Conservation (phyloP, 2,329 filamentous ascomycete genomes). For the Aaosphaeria arxii region DNA sequence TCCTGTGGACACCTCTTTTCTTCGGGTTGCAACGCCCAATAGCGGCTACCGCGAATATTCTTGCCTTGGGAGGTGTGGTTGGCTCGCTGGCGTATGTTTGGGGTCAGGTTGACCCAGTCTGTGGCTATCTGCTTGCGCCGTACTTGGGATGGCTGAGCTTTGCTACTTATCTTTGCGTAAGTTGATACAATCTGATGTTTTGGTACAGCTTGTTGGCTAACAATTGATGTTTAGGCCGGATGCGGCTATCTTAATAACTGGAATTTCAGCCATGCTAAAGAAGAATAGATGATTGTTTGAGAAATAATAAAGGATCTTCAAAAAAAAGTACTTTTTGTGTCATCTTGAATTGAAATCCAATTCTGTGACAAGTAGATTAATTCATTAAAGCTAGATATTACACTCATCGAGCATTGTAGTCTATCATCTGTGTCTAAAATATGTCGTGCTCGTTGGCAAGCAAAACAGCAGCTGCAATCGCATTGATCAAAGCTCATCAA, state of each 20-base stretch:
- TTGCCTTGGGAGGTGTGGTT: slow-evolving; percentile 68
- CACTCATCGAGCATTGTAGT: too few species aligned
- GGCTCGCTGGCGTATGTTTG: slow-evolving; percentile 74
- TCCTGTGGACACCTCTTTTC: slow-evolving; percentile 91
- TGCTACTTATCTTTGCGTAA: slow-evolving; percentile 76
- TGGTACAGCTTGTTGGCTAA: not conserved
- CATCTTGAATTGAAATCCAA: too few species aligned
- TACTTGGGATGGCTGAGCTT: slow-evolving; percentile 87
- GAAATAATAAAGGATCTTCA: too few species aligned
- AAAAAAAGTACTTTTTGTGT: too few species aligned
- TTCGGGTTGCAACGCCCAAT: slow-evolving; percentile 73
- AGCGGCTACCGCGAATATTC: slow-evolving; percentile 72
- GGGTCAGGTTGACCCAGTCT: slow-evolving; percentile 68
- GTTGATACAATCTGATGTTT: slow-evolving; percentile 5
- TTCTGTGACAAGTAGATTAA: too few species aligned
- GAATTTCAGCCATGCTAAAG: slow-evolving; percentile 25
- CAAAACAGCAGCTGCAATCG: too few species aligned
- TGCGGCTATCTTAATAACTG: slow-evolving; percentile 40
- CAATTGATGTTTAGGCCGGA: slow-evolving; percentile 19
- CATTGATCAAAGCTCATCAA: slow-evolving; percentile 15
- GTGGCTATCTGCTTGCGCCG: slow-evolving; percentile 72
- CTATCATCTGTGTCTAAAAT: too few species aligned
- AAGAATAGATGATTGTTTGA: not conserved
- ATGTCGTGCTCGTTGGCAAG: too few species aligned
- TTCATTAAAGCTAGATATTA: too few species aligned